Conservation (phyloP, 1,139 yeast genomes). For the Suhomyces chickasaworum region DNA sequence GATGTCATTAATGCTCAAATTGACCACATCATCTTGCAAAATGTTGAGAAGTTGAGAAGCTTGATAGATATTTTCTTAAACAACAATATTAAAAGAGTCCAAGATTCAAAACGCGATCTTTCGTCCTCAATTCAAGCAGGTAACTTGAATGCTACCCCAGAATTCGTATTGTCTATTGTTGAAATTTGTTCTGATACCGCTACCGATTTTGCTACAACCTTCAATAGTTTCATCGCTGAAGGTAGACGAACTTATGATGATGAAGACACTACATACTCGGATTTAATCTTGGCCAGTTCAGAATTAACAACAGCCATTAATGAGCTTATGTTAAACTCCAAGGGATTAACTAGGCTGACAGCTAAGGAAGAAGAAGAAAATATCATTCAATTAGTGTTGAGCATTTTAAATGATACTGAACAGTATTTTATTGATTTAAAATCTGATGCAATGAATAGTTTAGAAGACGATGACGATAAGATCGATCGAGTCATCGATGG, state of each 20-base stretch:
- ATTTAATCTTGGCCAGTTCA: constrained; percentile 66
- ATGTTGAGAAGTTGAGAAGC: constrained; percentile 51
- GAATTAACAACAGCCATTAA: constrained; percentile 65
- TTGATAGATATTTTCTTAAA: constrained; percentile 74
- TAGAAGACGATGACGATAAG: constrained; percentile 63
- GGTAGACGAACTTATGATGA: constrained; percentile 59
- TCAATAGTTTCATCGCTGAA: constrained; percentile 77
- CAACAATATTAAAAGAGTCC: constrained; percentile 71
- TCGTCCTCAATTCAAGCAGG: constrained; percentile 85
- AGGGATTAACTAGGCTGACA: constrained; percentile 64
- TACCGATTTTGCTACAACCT: constrained; percentile 79
- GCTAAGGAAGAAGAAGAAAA: constrained; percentile 57
- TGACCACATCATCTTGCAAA: constrained; percentile 54
- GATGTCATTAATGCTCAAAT: constrained; percentile 60
- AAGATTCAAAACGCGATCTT: constrained; percentile 71
- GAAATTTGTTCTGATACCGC: constrained; percentile 74
- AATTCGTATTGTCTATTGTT: constrained; percentile 64
- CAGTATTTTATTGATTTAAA: constrained; percentile 62
- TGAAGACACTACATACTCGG: constrained; percentile 58
- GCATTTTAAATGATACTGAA: constrained; percentile 63
- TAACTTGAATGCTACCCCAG: constrained; percentile 76
- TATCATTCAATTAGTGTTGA: constrained; percentile 52
- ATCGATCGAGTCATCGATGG: constrained; percentile 77
- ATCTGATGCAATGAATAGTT: constrained; percentile 51
- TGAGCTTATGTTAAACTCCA: constrained; percentile 68